Percentiles rank a stretch among this genome's conserved stretches.
Conservation (phyloP, 2,329 filamentous ascomycete genomes). For the Colletotrichum cuscutae region DNA sequence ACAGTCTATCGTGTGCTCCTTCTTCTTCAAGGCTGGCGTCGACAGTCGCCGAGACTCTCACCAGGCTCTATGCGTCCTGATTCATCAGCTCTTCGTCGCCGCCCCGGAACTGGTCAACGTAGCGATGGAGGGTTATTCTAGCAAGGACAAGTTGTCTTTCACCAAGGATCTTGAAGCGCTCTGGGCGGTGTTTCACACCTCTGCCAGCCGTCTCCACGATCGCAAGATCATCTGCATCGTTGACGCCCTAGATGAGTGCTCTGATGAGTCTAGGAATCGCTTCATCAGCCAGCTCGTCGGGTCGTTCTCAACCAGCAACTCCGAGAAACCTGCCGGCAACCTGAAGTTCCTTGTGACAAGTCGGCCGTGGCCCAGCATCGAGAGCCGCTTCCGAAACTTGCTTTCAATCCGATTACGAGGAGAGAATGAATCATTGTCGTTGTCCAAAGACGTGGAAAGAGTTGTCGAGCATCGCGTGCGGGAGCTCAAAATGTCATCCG, state of each 20-base stretch:
- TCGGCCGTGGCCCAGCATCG: constrained; percentile 22
- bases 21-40: constrained; percentile 31
- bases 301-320: background rate
- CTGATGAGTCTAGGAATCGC: background rate
- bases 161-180: background rate
- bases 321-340: background rate
- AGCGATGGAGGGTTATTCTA: background rate
- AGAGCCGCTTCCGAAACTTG: background rate
- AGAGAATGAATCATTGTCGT: constrained; percentile 10
- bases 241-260: constrained; percentile 30
- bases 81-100: constrained; percentile 5
- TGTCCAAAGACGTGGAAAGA: background rate
- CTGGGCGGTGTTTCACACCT: background rate
- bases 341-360: constrained; percentile 14
- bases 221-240: constrained; percentile 9
- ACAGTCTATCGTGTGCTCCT: constrained; percentile 1
- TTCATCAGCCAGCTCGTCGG: background rate
- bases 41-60: background rate
- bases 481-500: background rate
- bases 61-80: constrained; percentile 6
- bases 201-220: background rate
- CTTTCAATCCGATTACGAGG: constrained; percentile 11
- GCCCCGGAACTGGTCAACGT: background rate
- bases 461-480: constrained; percentile 4
- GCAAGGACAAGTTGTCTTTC: background rate